A percentile compares a stretch with the other conserved stretches of the same genome.
phyloP scores from a whole-genome alignment of 495 filamentous ascomycete genomes.

The Penicillium canescens region DNA sequence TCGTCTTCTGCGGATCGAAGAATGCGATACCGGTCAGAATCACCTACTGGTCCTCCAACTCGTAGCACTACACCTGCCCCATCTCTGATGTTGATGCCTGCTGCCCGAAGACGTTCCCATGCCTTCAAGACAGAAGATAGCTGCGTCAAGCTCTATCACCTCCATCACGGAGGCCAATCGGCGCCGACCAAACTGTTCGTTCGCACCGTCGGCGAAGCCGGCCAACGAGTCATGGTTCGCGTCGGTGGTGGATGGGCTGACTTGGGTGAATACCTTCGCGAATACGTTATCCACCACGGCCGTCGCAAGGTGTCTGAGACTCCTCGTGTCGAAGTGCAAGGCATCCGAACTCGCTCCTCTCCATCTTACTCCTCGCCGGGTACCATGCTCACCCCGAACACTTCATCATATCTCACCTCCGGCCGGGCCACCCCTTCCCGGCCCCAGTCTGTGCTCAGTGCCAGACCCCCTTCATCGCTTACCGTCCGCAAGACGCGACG shows the following conservation, averaged over 20 bases:
- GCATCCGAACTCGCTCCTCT: slow-evolving; percentile 34
- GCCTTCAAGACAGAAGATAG: slow-evolving; percentile 41
- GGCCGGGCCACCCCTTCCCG: slow-evolving; percentile 37
- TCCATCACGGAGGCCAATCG: slow-evolving; percentile 78
- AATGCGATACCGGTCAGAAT: slow-evolving; percentile 34
- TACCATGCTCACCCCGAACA: slow-evolving; percentile 20
- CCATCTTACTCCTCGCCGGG: slow-evolving; percentile 34
- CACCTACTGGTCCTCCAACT: slow-evolving; percentile 34
- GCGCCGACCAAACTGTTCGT: slow-evolving; percentile 92
- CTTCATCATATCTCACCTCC: slow-evolving; percentile 16
- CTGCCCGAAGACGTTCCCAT: slow-evolving; percentile 42
- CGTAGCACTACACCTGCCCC: slow-evolving; percentile 58
- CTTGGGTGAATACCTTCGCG: slow-evolving; percentile 88
- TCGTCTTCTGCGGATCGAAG: slow-evolving; percentile 40
- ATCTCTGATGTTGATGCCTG: slow-evolving; percentile 69
- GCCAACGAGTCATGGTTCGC: slow-evolving; percentile 96
- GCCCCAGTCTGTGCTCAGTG: slow-evolving; percentile 36
- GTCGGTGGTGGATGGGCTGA: slow-evolving; percentile 97
- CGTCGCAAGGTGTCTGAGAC: slow-evolving; percentile 44
- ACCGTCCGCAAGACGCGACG: slow-evolving; percentile 42
- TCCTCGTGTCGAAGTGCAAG: slow-evolving; percentile 45
- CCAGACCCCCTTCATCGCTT: slow-evolving; percentile 41
- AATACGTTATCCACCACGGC: slow-evolving; percentile 89
- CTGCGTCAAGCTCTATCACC: slow-evolving; percentile 89
- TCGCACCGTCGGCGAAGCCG: slow-evolving; percentile 81